Base-by-base conservation (phyloP, 2,329 filamentous ascomycete species). In the Escovopsis sp. region DNA sequence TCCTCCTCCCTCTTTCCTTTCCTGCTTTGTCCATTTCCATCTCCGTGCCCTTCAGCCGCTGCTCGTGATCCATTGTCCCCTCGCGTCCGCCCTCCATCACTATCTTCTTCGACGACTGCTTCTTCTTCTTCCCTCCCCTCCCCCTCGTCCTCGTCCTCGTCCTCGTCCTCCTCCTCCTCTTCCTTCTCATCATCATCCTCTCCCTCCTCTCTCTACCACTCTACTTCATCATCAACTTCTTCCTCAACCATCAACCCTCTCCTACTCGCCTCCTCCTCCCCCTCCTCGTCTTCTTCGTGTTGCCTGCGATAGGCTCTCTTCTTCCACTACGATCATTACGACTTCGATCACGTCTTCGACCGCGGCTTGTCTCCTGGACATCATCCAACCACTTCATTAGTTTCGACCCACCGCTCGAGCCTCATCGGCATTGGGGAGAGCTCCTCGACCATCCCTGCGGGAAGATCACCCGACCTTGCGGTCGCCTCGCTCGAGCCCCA, bases 401-500 rank as follows among this genome's bases (percentile, higher is more conserved):
- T 9, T 21, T 12, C 27, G 11, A 29, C 15, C 5, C 5, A n/a
- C 27, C 5, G 15, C 27, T 29, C 9, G 19, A 21, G 19, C 19
- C 9, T 21, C 9, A 5, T 5, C 19, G 19, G 19, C 19, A 21
- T 21, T 21, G 19, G 19, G 9, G 9, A 21, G 19, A 21, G 19
- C 19, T 21, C 9, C 19, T 9, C 5, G 19, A 21, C 19, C 19
- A 5, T 9, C 9, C 19, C 5, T 9, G 19, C 19, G 9, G 9
- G 19, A 21, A 21, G 19, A 21, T 21, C 19, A 5, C 14, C 25
- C 26, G 18, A 13, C 31, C 31, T 21, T 11, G 23, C 35, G 18
- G 19, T 25, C 27, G 32, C 15, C 21, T 23, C 35, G 28, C 23
- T 33, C 38, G 35, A 23, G 38, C 41, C 41, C 29, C 41, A 56